Evolutionary conservation across 495 filamentous ascomycete genomes (phyloP).

Genomic region (Pseudotulostoma volvatum): DNA sequence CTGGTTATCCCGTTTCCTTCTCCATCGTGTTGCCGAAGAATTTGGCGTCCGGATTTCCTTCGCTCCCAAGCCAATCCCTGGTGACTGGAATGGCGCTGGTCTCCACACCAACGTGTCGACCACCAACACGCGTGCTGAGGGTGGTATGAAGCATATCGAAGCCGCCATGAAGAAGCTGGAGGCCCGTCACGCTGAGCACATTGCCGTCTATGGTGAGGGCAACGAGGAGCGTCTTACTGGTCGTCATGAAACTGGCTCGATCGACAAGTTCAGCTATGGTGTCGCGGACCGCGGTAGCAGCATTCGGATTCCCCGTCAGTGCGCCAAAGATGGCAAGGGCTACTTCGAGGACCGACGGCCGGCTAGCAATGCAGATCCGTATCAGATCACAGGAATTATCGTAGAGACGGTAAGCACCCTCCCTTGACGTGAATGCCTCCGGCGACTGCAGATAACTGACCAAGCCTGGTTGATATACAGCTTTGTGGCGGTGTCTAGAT

Average conservation of each 20-base stretch:
- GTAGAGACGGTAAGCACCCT: conserved; percentile 46
- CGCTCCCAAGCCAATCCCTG: conserved; percentile 93
- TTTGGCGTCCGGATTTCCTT: conserved; percentile 94
- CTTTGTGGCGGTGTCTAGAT: conserved; percentile 31
- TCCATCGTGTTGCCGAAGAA: conserved; percentile 91
- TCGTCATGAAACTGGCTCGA: conserved; percentile 83
- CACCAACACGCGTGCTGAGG: conserved; percentile 69
- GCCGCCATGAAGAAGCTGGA: conserved; percentile 75
- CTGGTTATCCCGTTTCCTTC: conserved; percentile 93
- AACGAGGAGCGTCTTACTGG: conserved; percentile 88
- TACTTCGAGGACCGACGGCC: conserved; percentile 97
- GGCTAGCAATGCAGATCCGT: conserved; percentile 89
- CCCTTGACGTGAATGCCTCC: neutral
- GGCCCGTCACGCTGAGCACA: conserved; percentile 84
- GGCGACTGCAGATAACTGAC: neutral
- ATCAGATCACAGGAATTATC: conserved; percentile 89
- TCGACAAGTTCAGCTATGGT: conserved; percentile 89
- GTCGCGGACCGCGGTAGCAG: conserved; percentile 90
- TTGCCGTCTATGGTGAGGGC: conserved; percentile 91
- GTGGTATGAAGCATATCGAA: conserved; percentile 90
- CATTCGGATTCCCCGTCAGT: conserved; percentile 83
- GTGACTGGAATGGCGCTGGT: conserved; percentile 98
- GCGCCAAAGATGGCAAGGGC: conserved; percentile 83
- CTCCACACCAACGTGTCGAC: conserved; percentile 94
- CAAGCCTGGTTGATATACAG: conserved; percentile 7